Base-by-base conservation (phyloP, 495 filamentous ascomycete genomes). In the Lasiosphaeria ovina region DNA sequence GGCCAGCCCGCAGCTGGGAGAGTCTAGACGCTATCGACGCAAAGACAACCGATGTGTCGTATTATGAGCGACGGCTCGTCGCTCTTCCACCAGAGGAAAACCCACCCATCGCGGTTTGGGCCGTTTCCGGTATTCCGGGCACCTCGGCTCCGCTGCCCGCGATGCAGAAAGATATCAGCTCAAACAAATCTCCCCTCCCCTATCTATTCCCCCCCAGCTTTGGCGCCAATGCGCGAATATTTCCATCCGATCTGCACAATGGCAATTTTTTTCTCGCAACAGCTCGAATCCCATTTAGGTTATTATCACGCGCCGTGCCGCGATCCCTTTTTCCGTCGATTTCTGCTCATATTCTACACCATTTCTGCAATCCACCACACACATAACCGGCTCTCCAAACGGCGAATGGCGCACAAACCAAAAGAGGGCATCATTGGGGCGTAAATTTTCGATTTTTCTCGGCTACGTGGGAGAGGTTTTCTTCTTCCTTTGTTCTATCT, bases 391-490 rank as follows among this genome's bases (percentile, higher is more conserved):
- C 51, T 69, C 62, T 65, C 61, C 57, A 61, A 38, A 55, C 59
- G 68, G 70, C 66, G 70, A 71, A 72, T 67, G 70, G 70, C 70
- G 70, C 63, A 72, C 67, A 62, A 67, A 65, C 50, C 59, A 66
- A 70, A 72, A 72, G 63, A 72, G 61, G 66, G 69, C 67, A 72
- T 72, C 61, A 69, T 54, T 66, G 63, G 62, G 69, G 67, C 67
- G 64, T 58, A 71, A 62, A 67, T 62, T 69, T 66, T 56, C 60
- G 44, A 55, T 60, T 62, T 47, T 60, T 59, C 8, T 47, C 44
- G 44, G 44, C 12, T 47, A 47, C 44, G 44, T 47, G 44, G 24
- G 8, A 51, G 44, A 47, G 44, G 24, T 49, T 45, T 57, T 11
- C 45, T 57, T 55, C 33, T 45, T 33, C n/a, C 45, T 32, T 57